Evolutionary conservation across 2,329 filamentous ascomycete species (phyloP).

Genomic region (Lecanicillium sp.): DNA sequence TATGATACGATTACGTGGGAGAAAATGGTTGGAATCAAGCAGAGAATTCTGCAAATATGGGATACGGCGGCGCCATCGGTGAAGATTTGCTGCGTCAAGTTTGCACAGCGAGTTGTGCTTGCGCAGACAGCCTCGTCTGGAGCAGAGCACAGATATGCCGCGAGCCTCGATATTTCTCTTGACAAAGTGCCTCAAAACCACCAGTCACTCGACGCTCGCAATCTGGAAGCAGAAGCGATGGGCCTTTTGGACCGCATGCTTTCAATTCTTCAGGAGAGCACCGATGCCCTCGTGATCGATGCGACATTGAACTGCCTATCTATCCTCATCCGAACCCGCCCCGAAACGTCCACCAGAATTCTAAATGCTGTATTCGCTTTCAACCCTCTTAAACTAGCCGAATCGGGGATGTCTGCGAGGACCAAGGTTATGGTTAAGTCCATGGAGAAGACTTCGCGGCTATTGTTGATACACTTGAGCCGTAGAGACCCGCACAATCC

Average conservation of each 20-base stretch:
- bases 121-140: conserved; percentile 82
- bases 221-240: conserved; percentile 86
- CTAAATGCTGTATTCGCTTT: conserved; percentile 80
- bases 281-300: conserved; percentile 80
- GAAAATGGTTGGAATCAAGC: conserved; percentile 81
- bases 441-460: conserved; percentile 87
- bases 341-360: conserved; percentile 76
- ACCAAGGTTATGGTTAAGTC: conserved; percentile 79
- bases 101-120: conserved; percentile 86
- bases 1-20: conserved; percentile 80
- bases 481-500: conserved; percentile 82
- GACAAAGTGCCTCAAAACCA: conserved; percentile 80
- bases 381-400: conserved; percentile 79
- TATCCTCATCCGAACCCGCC: conserved; percentile 72
- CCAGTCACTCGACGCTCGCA: conserved; percentile 67
- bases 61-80: conserved; percentile 69
- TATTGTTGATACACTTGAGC: conserved; percentile 73
- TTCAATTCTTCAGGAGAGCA: conserved; percentile 75
- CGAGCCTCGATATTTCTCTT: conserved; percentile 68
- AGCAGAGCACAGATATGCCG: conserved; percentile 61
- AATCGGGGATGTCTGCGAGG: conserved; percentile 68
- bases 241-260: conserved; percentile 86
- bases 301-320: conserved; percentile 86
- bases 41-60: conserved; percentile 82
- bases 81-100: conserved; percentile 93